phyloP scores from a whole-genome alignment of 768 basidiomycete species.

The Hortiboletus flavorubellus region DNA sequence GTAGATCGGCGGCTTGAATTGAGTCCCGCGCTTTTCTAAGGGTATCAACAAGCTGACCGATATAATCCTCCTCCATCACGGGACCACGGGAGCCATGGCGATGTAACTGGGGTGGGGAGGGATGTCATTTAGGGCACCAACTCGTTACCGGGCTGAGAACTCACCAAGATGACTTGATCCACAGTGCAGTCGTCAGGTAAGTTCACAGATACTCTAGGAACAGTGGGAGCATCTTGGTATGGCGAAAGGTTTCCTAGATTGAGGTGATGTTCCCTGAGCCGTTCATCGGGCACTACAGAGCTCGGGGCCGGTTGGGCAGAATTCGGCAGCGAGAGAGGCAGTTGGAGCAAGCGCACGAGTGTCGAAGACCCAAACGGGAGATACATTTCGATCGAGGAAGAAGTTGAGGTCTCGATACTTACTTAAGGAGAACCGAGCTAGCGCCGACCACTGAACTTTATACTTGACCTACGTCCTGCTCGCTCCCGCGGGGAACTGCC shows the following conservation, averaged over 20 bases:
- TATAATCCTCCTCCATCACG: slow-evolving; percentile 23
- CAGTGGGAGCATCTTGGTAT: slow-evolving; percentile 32
- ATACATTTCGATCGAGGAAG: slow-evolving; percentile 12
- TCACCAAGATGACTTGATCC: slow-evolving; percentile 40
- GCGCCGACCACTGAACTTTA: not conserved
- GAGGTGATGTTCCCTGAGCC: not conserved
- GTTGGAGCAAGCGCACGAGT: slow-evolving; percentile 14
- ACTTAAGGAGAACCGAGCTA: not conserved
- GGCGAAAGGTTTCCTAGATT: slow-evolving; percentile 37
- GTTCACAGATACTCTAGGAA: slow-evolving; percentile 24
- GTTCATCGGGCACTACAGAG: not conserved
- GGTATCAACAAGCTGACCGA: slow-evolving; percentile 31
- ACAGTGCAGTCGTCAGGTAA: slow-evolving; percentile 40
- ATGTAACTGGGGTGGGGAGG: slow-evolving; percentile 30
- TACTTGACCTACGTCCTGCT: not conserved
- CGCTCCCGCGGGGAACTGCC: not conserved
- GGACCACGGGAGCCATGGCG: slow-evolving; percentile 42
- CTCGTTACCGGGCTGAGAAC: not conserved
- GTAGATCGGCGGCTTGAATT: slow-evolving; percentile 30
- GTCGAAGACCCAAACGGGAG: slow-evolving; percentile 7
- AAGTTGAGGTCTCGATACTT: not conserved
- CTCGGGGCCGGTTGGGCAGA: not conserved
- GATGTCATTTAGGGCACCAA: not conserved
- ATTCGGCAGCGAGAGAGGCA: slow-evolving; percentile 2
- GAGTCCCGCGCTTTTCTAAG: slow-evolving; percentile 22